Base-by-base conservation (phyloP, 2,329 filamentous ascomycete species). In the Phyllosticta capitalensis region DNA sequence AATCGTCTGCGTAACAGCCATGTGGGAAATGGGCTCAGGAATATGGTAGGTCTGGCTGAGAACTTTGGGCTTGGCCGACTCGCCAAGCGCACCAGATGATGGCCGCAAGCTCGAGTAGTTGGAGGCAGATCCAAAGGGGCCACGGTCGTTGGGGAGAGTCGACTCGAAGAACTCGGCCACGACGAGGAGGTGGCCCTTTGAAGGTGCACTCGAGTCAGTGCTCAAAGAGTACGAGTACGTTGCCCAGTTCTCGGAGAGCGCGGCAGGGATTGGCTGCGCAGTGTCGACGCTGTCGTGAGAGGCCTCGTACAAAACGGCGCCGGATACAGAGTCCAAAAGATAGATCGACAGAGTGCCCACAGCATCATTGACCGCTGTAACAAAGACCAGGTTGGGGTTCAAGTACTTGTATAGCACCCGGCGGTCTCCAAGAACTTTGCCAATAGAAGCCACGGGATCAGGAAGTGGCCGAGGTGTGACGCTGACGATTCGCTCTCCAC, bases 331-430 rank as follows among this genome's bases (percentile, higher is more conserved):
- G 69, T 99, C 92, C 14, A 99, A 72, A 10, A 97, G 79, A 67
- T 92, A 91, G 63, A 95, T 79, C 0, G 84, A 86, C 7, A 90
- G 83, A 0, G 80, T 80, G 3, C 78, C 80, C 2, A 79, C 68
- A 10, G 77, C 75, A 21, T 86, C 81, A 33, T 87, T 80, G 2
- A 85, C 75, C 1, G 89, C 80, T 1, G 88, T 89, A 52, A 96
- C 79, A 0, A 97, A 81, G 2, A 91, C 79, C 6, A 90, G 82
- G 73, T 95, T 96, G 0, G 89, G 85, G 75, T 95, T 96, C 49
- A 99, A 77, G 71, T 97, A 97, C 76, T 99, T 99, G 83, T 99
- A 99, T 63, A 92, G 83, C 54, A 99, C 94, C n/a, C 86, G 86
- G 51, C 94, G 84, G 68, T 99, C 88, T 24, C 91, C 92, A 21